These are phyloP conservation scores for Magnusiomyces fungicola DNA, from an alignment of 1,139 yeast genomes.

Conservation along the genomic window DNA sequence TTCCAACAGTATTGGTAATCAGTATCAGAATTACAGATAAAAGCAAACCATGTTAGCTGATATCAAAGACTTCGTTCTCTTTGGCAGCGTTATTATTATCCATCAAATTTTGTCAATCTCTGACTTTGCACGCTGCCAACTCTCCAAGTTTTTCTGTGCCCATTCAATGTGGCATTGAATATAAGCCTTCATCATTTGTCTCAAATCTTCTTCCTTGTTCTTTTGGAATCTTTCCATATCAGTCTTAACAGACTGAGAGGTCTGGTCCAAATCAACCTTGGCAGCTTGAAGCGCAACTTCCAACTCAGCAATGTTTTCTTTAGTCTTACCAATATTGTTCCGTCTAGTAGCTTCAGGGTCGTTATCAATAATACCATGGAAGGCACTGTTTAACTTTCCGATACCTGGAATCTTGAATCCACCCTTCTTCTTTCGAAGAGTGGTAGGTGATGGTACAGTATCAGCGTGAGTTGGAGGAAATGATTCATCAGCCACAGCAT, in stretches of 20 bases:
- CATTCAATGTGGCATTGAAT: slow-evolving; percentile 55
- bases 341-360: slow-evolving; percentile 63
- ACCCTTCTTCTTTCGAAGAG: slow-evolving; percentile 25
- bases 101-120: slow-evolving; percentile 36
- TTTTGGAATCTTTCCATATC: slow-evolving; percentile 46
- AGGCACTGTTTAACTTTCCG: slow-evolving; percentile 51
- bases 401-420: slow-evolving; percentile 41
- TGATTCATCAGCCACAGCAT: slow-evolving; percentile 2
- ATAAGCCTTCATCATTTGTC: slow-evolving; percentile 47
- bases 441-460: slow-evolving; percentile 16
- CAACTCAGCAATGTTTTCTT: slow-evolving; percentile 45
- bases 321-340: slow-evolving; percentile 46
- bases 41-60: no score
- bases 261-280: slow-evolving; percentile 46
- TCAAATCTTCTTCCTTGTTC: slow-evolving; percentile 38
- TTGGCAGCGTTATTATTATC: no score
- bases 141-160: slow-evolving; percentile 63
- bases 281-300: slow-evolving; percentile 55
- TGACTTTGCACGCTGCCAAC: slow-evolving; percentile 60
- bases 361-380: slow-evolving; percentile 61
- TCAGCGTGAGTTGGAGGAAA: slow-evolving; percentile 28
- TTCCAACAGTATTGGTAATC: no score
- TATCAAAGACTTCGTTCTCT: no score
- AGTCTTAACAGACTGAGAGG: slow-evolving; percentile 42
- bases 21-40: no score